phyloP scores from a whole-genome alignment of 1,284 basidiomycete genomes.

The Rhodotorula mucilaginosa region DNA sequence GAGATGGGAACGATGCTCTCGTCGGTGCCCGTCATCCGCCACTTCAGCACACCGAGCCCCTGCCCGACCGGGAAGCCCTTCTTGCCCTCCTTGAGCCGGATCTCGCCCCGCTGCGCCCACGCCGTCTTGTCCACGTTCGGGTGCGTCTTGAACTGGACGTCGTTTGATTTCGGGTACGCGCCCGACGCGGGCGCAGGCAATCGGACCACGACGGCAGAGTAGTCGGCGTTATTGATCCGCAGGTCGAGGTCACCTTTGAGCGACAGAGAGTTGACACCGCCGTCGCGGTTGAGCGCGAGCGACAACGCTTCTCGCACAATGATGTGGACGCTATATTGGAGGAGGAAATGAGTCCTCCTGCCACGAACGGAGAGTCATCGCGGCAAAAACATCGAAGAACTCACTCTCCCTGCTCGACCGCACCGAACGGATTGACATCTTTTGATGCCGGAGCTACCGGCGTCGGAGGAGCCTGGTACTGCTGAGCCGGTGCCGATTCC shows the following conservation, averaged over 20 bases:
- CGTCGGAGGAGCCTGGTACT: constrained; percentile 41
- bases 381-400: constrained; percentile 28
- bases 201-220: constrained; percentile 72
- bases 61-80: constrained; percentile 85
- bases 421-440: constrained; percentile 53
- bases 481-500: constrained; percentile 46
- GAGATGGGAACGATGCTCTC: constrained; percentile 86
- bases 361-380: background rate
- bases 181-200: constrained; percentile 58
- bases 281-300: constrained; percentile 79
- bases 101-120: constrained; percentile 64
- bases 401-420: constrained; percentile 74
- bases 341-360: background rate
- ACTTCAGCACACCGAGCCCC: constrained; percentile 80
- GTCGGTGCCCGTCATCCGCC: constrained; percentile 87
- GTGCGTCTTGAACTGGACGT: constrained; percentile 92
- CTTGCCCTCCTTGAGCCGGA: constrained; percentile 80
- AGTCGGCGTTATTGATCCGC: constrained; percentile 70
- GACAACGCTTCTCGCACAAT: constrained; percentile 80
- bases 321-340: constrained; percentile 68
- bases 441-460: constrained; percentile 27
- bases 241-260: constrained; percentile 93
- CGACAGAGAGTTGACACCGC: constrained; percentile 83
- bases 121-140: constrained; percentile 88
- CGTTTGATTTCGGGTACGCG: constrained; percentile 63